Conservation (phyloP, 208 protist species). For the Paratrypanosoma confusum region DNA sequence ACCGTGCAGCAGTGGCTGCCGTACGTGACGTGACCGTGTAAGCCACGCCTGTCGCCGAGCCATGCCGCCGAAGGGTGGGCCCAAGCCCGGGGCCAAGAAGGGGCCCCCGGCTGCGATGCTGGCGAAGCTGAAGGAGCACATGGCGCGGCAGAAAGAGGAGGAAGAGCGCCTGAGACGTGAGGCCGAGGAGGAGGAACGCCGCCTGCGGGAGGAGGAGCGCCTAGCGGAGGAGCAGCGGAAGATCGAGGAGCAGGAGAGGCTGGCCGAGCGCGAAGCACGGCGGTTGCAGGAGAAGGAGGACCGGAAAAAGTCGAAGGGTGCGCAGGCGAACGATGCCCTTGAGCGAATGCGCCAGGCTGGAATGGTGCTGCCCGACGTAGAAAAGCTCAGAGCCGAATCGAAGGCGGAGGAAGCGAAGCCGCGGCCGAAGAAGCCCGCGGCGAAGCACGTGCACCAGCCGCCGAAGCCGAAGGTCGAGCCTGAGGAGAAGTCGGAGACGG, state of each 20-base stretch:
- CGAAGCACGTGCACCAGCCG: background rate
- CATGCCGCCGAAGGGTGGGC: conserved; percentile 79
- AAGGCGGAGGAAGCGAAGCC: conserved; percentile 15
- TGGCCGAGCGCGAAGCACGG: conserved; percentile 55
- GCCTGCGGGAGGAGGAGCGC: conserved; percentile 67
- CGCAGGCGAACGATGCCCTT: conserved; percentile 34
- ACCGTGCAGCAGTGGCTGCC: too few species aligned
- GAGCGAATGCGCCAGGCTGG: conserved; percentile 70
- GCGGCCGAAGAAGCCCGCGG: conserved; percentile 24
- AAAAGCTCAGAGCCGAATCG: conserved; percentile 59
- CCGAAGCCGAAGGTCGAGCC: conserved; percentile 8
- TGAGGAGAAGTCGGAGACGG: conserved; percentile 1
- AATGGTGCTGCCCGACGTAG: conserved; percentile 78
- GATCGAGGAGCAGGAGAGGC: conserved; percentile 72
- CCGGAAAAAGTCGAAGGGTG: conserved; percentile 41
- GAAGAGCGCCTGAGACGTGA: conserved; percentile 66
- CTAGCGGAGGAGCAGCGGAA: conserved; percentile 77
- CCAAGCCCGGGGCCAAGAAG: conserved; percentile 68
- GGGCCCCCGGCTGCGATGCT: conserved; percentile 64
- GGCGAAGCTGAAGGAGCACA: conserved; percentile 86
- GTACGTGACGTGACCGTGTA: too few species aligned
- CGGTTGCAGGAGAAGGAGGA: conserved; percentile 64
- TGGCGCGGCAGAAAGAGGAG: conserved; percentile 78
- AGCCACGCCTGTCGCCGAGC: conserved; percentile 1
- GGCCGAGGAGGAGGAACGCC: conserved; percentile 69